A percentile compares a stretch with the other conserved stretches of the same genome.
Conservation (phyloP, 2,329 filamentous ascomycete genomes). For the Hypocrella siamensis region DNA sequence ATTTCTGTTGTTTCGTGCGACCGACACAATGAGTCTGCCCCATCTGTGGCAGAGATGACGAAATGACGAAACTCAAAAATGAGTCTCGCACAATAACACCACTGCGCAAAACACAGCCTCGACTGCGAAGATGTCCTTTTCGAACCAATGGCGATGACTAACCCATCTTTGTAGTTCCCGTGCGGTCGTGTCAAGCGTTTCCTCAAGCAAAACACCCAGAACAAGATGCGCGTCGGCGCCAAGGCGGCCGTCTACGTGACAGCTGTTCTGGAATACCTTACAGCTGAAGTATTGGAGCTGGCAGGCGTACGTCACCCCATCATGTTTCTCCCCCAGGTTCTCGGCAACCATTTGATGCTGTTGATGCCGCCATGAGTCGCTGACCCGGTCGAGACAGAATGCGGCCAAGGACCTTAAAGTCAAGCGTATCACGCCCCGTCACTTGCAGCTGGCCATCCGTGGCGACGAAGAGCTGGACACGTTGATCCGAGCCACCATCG, state of each 20-base stretch:
- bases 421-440: slow-evolving; percentile 97
- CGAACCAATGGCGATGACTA: slow-evolving; percentile 1
- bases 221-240: slow-evolving; percentile 98
- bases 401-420: slow-evolving; percentile 99
- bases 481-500: slow-evolving; percentile 92
- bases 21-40: too few relatives aligned
- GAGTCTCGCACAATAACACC: too few relatives aligned
- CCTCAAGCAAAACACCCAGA: slow-evolving; percentile 96
- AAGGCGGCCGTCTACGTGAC: slow-evolving; percentile 98
- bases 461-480: slow-evolving; percentile 98
- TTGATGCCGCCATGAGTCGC: too few relatives aligned
- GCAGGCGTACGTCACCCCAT: slow-evolving; percentile 53
- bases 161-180: slow-evolving; percentile 53
- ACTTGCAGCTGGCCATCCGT: slow-evolving; percentile 93
- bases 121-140: too few relatives aligned
- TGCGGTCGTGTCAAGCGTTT: slow-evolving; percentile 99
- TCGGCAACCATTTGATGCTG: too few relatives aligned
- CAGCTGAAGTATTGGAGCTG: slow-evolving; percentile 92
- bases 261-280: slow-evolving; percentile 94
- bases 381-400: slow-evolving; percentile 37
- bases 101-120: too few relatives aligned
- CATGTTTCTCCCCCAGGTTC: background rate
- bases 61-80: too few relatives aligned
- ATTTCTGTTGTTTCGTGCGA: too few relatives aligned
- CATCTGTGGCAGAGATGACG: too few relatives aligned